These are phyloP conservation scores for Physcia stellaris DNA, from an alignment of 495 filamentous ascomycete genomes.

Conservation along the genomic window DNA sequence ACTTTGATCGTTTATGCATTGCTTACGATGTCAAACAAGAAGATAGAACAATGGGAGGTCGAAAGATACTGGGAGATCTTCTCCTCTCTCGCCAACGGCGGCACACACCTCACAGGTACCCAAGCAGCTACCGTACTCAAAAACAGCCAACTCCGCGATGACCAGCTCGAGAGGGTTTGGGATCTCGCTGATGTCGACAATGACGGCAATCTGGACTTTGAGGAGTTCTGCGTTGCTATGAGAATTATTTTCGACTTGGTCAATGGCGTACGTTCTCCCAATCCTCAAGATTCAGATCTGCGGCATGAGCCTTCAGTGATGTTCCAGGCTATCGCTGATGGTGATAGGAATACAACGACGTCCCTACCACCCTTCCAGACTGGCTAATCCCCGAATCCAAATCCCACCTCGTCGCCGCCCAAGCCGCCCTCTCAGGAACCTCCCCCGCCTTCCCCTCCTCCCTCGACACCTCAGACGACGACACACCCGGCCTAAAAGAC, in stretches of 20 bases:
- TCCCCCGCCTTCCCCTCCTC: slow-evolving; percentile 68
- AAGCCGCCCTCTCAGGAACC: slow-evolving; percentile 59
- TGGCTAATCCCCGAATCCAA: slow-evolving; percentile 97
- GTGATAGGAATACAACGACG: slow-evolving; percentile 67
- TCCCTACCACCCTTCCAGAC: slow-evolving; percentile 71
- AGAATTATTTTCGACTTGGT: slow-evolving; percentile 90
- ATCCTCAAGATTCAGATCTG: background rate
- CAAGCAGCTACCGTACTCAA: slow-evolving; percentile 91
- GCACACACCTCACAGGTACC: slow-evolving; percentile 70
- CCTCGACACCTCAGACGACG: slow-evolving; percentile 48
- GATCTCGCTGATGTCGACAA: slow-evolving; percentile 93
- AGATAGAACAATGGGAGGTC: slow-evolving; percentile 89
- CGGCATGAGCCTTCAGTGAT: background rate
- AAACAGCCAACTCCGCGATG: slow-evolving; percentile 84
- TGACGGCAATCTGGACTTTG: slow-evolving; percentile 94
- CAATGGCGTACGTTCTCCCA: slow-evolving; percentile 67
- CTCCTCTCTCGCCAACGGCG: slow-evolving; percentile 63
- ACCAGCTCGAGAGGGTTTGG: slow-evolving; percentile 94
- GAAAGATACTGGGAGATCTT: slow-evolving; percentile 99
- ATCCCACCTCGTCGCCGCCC: slow-evolving; percentile 86
- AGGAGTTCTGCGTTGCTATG: slow-evolving; percentile 99
- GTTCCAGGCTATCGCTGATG: slow-evolving; percentile 1
- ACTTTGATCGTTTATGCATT: too few species aligned
- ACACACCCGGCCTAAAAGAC: slow-evolving; percentile 72
- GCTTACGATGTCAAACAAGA: slow-evolving; percentile 54